Evolutionary conservation across 2,329 filamentous ascomycete species (phyloP).

Genomic region (Penicillium sp.): DNA sequence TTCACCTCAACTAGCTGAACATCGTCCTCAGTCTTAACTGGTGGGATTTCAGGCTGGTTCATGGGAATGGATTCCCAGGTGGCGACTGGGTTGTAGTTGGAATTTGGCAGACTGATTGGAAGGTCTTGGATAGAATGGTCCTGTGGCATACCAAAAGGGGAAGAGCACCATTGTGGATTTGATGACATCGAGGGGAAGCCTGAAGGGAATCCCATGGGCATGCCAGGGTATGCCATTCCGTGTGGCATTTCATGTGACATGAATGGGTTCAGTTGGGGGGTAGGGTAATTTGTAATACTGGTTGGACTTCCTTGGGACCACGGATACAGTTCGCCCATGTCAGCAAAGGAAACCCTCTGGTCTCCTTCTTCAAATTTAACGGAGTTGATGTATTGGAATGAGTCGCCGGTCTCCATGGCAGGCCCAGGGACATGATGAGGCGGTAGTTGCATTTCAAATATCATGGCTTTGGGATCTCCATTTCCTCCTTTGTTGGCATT

Average conservation of each 20-base stretch:
- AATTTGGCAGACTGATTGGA: background rate
- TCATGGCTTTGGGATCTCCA: background rate
- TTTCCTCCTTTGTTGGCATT: background rate
- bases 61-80: background rate
- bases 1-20: background rate
- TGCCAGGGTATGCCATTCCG: background rate
- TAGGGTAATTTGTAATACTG: background rate
- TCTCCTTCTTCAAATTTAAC: background rate
- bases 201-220: background rate
- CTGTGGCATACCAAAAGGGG: background rate
- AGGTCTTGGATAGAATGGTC: background rate
- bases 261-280: background rate
- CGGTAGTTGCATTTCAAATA: background rate
- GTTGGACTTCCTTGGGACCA: background rate
- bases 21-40: slow-evolving; percentile 2
- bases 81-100: background rate
- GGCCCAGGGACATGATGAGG: background rate
- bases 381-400: background rate
- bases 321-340: background rate
- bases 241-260: background rate
- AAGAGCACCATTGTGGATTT: background rate
- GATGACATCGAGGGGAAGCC: background rate
- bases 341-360: background rate
- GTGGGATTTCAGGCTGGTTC: background rate
- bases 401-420: background rate